These are phyloP conservation scores for Xylaria sp. DNA, from an alignment of 2,329 filamentous ascomycete genomes.

Conservation along the genomic window DNA sequence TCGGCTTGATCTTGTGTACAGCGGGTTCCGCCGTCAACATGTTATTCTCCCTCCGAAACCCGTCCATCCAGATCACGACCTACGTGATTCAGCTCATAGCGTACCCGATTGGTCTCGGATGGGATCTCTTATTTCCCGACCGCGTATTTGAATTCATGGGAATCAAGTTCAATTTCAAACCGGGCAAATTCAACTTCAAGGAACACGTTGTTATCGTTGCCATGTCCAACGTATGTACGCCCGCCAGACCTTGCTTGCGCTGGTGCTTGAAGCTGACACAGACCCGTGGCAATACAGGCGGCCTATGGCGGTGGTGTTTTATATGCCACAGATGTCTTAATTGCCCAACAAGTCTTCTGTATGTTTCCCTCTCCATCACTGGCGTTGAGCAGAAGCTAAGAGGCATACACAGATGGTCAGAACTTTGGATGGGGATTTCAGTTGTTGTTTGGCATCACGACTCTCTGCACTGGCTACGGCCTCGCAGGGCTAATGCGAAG, in stretches of 20 bases:
- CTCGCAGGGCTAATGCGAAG: constrained; percentile 69
- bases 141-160: constrained; percentile 51
- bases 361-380: constrained; percentile 28
- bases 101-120: constrained; percentile 57
- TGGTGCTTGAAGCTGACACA: constrained; percentile 13
- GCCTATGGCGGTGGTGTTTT: constrained; percentile 68
- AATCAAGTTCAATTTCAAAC: constrained; percentile 54
- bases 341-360: constrained; percentile 65
- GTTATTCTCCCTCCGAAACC: constrained; percentile 61
- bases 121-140: constrained; percentile 52
- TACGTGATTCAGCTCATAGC: constrained; percentile 67
- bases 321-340: constrained; percentile 66
- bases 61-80: constrained; percentile 63
- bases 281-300: constrained; percentile 52
- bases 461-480: constrained; percentile 72
- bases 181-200: constrained; percentile 54
- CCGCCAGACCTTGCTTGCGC: background rate
- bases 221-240: constrained; percentile 73
- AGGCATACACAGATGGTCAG: constrained; percentile 56
- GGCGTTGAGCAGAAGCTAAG: background rate
- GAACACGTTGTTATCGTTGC: constrained; percentile 61
- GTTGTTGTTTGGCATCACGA: constrained; percentile 68
- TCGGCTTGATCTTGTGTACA: constrained; percentile 68
- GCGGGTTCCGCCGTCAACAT: constrained; percentile 68
- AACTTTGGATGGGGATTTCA: constrained; percentile 69